Percentiles rank a stretch among this genome's conserved stretches.
Evolutionary conservation across 192 early-diverging fungal species (phyloP).

Genomic region (Coemansia biformis): DNA sequence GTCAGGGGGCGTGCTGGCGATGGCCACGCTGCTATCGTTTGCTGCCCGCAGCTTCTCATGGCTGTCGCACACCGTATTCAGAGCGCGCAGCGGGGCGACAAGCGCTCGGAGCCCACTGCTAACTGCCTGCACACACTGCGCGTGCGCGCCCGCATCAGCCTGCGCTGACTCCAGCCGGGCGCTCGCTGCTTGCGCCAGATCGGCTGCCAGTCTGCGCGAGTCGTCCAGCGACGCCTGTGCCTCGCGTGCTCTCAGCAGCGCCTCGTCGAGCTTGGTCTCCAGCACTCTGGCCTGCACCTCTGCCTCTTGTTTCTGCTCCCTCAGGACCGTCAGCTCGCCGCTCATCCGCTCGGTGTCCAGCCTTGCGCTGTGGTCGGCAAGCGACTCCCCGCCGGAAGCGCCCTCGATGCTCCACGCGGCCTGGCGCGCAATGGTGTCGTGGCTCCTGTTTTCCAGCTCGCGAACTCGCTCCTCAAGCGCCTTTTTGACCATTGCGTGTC

Average conservation of each 20-base stretch:
- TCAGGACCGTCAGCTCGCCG: slow-evolving; percentile 39
- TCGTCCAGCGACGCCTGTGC: slow-evolving; percentile 18
- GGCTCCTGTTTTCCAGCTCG: slow-evolving; percentile 24
- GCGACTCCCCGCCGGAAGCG: slow-evolving; percentile 14
- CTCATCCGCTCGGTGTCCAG: slow-evolving; percentile 37
- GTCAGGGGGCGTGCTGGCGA: slow-evolving; percentile 25
- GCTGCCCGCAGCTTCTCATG: slow-evolving; percentile 23
- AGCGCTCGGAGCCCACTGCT: slow-evolving; percentile 11
- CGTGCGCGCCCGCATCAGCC: slow-evolving; percentile 6
- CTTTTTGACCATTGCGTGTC: not conserved
- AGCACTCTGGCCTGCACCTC: slow-evolving; percentile 16
- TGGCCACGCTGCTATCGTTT: not conserved
- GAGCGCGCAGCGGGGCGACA: slow-evolving; percentile 24
- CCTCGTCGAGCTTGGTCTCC: slow-evolving; percentile 32
- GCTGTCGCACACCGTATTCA: slow-evolving; percentile 15
- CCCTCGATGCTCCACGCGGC: slow-evolving; percentile 12
- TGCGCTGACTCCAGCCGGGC: slow-evolving; percentile 7
- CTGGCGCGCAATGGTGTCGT: slow-evolving; percentile 24
- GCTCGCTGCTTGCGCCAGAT: slow-evolving; percentile 11
- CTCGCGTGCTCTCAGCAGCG: slow-evolving; percentile 24
- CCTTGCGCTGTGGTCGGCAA: slow-evolving; percentile 37
- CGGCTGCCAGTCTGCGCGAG: slow-evolving; percentile 10
- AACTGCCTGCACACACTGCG: slow-evolving; percentile 21
- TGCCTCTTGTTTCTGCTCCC: slow-evolving; percentile 30
- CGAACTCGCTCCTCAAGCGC: slow-evolving; percentile 30